Percentiles rank a stretch among this genome's conserved stretches.
These are phyloP conservation scores for Candida taoyuanica DNA, from an alignment of 805 yeast species.

Conservation along the genomic window DNA sequence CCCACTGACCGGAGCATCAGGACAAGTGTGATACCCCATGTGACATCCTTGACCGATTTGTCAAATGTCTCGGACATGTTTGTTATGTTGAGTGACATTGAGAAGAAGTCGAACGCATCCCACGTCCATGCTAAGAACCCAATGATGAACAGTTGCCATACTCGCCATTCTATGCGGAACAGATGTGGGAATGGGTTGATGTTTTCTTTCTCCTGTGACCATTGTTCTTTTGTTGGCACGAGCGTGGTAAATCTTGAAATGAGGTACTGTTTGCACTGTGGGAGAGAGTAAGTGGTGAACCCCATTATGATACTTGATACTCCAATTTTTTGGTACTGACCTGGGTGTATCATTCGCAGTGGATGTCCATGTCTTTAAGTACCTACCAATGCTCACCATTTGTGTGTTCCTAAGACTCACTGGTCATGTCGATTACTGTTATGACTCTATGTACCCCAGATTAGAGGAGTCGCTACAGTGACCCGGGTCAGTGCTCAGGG, in stretches of 20 bases:
- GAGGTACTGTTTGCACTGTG: constrained; percentile 7
- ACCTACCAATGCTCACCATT: background rate
- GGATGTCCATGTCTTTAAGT: background rate
- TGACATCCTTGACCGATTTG: constrained; percentile 43
- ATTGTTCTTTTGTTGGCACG: constrained; percentile 40
- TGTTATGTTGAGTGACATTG: constrained; percentile 48
- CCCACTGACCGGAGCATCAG: constrained; percentile 67
- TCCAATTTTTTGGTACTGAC: no score
- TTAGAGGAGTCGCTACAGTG: no score
- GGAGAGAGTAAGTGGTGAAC: constrained; percentile 2
- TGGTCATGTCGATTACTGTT: no score
- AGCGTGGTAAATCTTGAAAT: constrained; percentile 44
- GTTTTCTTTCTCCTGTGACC: constrained; percentile 27
- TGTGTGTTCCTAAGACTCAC: no score
- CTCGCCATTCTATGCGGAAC: constrained; percentile 40
- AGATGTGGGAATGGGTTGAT: constrained; percentile 64
- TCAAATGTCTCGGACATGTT: constrained; percentile 44
- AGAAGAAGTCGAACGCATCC: constrained; percentile 63
- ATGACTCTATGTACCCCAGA: no score
- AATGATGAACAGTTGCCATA: constrained; percentile 49
- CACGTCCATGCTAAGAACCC: constrained; percentile 60
- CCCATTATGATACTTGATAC: no score
- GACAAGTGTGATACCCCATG: constrained; percentile 59
- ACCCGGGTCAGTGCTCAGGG: no score
- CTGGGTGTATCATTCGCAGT: no score